These are phyloP conservation scores for Plectosphaerella plurivora DNA, from an alignment of 2,329 filamentous ascomycete species.

Conservation along the genomic window DNA sequence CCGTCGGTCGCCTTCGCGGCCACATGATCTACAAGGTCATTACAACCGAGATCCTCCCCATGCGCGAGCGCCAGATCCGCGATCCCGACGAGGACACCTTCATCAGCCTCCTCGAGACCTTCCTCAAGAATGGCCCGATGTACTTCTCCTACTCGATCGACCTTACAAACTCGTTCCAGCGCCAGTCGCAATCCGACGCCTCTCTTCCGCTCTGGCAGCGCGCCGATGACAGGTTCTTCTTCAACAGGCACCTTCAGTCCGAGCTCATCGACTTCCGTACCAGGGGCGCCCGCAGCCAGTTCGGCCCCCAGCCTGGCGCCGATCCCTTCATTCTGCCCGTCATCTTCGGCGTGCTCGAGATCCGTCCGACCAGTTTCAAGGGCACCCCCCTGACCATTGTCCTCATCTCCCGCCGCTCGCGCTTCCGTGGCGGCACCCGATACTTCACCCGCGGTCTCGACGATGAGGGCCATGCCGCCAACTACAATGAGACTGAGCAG, in stretches of 20 bases:
- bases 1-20: constrained; percentile 86
- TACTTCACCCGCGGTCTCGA: constrained; percentile 95
- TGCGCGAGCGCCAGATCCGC: constrained; percentile 86
- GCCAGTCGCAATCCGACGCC: constrained; percentile 73
- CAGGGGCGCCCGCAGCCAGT: constrained; percentile 55
- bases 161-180: constrained; percentile 94
- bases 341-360: constrained; percentile 94
- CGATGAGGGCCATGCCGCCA: constrained; percentile 90
- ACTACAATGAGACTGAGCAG: constrained; percentile 98
- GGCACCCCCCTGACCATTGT: constrained; percentile 77
- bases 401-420: constrained; percentile 83
- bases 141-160: constrained; percentile 98
- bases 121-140: constrained; percentile 82
- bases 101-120: constrained; percentile 72
- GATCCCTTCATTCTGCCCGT: constrained; percentile 94
- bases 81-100: constrained; percentile 95
- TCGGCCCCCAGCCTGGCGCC: constrained; percentile 66
- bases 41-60: constrained; percentile 85
- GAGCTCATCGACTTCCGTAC: constrained; percentile 87
- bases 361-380: constrained; percentile 82
- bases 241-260: constrained; percentile 90
- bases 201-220: constrained; percentile 80
- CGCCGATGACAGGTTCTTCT: constrained; percentile 97
- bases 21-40: constrained; percentile 95
- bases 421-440: constrained; percentile 83